Percentiles rank a stretch among this genome's conserved stretches.
Evolutionary conservation across 352 stramenopile genomes (phyloP).

Genomic region (Globisporangium middletonii): DNA sequence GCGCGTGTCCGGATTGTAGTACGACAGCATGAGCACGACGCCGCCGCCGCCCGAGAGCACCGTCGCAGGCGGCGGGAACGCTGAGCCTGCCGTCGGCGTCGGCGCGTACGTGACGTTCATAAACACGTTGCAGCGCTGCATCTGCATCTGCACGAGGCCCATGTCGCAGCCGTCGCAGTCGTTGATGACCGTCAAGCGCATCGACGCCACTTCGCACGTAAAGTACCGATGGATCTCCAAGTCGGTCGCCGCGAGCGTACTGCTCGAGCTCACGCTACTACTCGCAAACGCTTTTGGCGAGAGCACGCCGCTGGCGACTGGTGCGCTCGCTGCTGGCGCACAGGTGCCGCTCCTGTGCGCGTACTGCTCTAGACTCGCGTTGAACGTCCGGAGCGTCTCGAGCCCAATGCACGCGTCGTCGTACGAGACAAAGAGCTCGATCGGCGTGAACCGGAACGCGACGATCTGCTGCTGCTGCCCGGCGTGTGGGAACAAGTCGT

Average conservation of each 20-base stretch:
- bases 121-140: slow-evolving; percentile 67
- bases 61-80: slow-evolving; percentile 28
- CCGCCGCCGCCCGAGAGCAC: slow-evolving; percentile 61
- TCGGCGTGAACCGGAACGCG: slow-evolving; percentile 59
- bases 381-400: slow-evolving; percentile 41
- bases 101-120: slow-evolving; percentile 59
- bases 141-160: slow-evolving; percentile 68
- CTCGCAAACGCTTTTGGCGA: slow-evolving; percentile 14
- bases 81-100: slow-evolving; percentile 6
- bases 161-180: slow-evolving; percentile 86
- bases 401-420: slow-evolving; percentile 58
- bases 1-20: slow-evolving; percentile 80
- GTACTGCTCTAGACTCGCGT: slow-evolving; percentile 21
- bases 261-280: not conserved
- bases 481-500: slow-evolving; percentile 56
- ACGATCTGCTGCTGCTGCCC: slow-evolving; percentile 73
- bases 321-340: not conserved
- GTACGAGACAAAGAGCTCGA: slow-evolving; percentile 78
- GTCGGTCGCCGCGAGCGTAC: not conserved
- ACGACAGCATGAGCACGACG: slow-evolving; percentile 58
- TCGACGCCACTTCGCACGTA: slow-evolving; percentile 58
- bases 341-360: slow-evolving; percentile 5
- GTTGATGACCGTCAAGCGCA: slow-evolving; percentile 78
- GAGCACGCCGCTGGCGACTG: slow-evolving; percentile 1
- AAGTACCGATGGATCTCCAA: slow-evolving; percentile 72